These are phyloP conservation scores for Breviolum minutum DNA, from an alignment of 73 alveolate species.

Conservation along the genomic window DNA sequence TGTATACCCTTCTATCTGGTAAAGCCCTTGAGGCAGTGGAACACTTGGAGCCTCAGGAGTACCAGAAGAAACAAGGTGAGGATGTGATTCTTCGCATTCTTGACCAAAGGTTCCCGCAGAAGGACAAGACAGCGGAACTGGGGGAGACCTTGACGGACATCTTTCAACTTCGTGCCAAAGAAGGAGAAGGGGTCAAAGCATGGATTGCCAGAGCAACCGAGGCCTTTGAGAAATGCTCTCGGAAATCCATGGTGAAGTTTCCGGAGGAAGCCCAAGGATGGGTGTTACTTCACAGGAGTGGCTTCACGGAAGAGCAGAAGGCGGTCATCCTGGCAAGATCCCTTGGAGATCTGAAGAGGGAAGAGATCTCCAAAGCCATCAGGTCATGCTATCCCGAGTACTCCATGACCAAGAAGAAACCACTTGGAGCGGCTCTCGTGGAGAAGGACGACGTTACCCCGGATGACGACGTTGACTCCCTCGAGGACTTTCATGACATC, in stretches of 20 bases:
- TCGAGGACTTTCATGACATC: not conserved
- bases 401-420: not conserved
- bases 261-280: not conserved
- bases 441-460: not conserved
- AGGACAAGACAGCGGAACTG: not conserved
- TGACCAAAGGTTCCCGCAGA: not conserved
- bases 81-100: not conserved
- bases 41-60: not conserved
- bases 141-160: not conserved
- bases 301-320: not conserved
- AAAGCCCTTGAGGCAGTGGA: not conserved
- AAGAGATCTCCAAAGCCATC: not conserved
- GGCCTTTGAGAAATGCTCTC: not conserved
- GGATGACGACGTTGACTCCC: not conserved
- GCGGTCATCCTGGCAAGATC: not conserved
- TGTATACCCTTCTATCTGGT: not conserved
- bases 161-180: not conserved
- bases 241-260: not conserved
- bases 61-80: not conserved
- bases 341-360: not conserved
- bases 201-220: not conserved
- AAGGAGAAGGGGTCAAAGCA: not conserved
- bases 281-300: not conserved
- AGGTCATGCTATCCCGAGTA: constrained; percentile 1
- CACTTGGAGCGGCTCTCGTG: not conserved